These are phyloP conservation scores for Anisogramma anomala DNA, from an alignment of 2,329 filamentous ascomycete genomes.

Conservation along the genomic window DNA sequence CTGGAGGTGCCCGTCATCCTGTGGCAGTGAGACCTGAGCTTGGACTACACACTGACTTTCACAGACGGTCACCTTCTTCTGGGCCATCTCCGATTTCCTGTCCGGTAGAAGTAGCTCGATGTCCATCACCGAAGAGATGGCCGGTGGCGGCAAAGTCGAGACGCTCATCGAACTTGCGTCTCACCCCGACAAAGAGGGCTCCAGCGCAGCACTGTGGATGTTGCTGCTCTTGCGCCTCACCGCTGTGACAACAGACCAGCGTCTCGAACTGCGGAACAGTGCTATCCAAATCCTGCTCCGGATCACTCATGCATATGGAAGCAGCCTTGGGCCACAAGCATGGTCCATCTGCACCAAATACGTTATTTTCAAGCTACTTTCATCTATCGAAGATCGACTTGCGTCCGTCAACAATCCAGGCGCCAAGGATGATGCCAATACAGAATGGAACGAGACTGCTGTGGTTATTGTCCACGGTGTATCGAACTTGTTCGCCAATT, in stretches of 20 bases:
- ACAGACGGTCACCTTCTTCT: constrained; percentile 79
- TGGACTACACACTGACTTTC: background rate
- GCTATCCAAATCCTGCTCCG: constrained; percentile 83
- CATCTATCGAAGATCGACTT: constrained; percentile 53
- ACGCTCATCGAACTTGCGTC: constrained; percentile 47
- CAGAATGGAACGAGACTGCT: constrained; percentile 63
- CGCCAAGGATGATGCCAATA: constrained; percentile 31
- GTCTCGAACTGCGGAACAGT: constrained; percentile 68
- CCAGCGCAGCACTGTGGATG: constrained; percentile 67
- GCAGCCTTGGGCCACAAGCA: constrained; percentile 62
- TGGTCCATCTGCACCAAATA: constrained; percentile 76
- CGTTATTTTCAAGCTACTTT: constrained; percentile 68
- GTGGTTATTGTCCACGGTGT: constrained; percentile 64
- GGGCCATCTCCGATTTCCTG: constrained; percentile 86
- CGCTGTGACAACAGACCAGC: constrained; percentile 57
- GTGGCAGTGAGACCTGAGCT: constrained; percentile 2
- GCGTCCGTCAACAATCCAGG: constrained; percentile 26
- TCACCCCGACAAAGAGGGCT: constrained; percentile 45
- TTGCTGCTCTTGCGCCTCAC: constrained; percentile 61
- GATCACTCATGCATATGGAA: constrained; percentile 85
- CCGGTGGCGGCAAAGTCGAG: constrained; percentile 43
- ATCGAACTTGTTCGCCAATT: constrained; percentile 61
- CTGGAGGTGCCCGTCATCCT: constrained; percentile 5
- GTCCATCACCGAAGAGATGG: constrained; percentile 45
- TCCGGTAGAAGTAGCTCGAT: constrained; percentile 47